A percentile compares a stretch with the other conserved stretches of the same genome.
Conservation (phyloP, 352 stramenopile genomes). For the Thraustochytrium striatum region DNA sequence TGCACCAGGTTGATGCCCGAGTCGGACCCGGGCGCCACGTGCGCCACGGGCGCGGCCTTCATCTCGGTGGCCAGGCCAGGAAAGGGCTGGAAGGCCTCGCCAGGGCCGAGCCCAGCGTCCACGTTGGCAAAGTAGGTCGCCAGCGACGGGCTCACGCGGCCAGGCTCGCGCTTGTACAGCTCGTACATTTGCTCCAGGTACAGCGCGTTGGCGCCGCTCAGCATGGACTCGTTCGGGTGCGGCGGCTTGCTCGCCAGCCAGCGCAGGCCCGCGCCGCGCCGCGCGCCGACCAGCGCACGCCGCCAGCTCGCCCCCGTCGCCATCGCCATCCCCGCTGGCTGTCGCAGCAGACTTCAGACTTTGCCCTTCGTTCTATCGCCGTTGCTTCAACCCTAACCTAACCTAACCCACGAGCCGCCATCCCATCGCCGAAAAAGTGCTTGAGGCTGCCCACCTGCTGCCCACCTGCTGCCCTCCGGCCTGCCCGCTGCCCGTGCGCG, state of each 20-base stretch:
- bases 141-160: slow-evolving; percentile 68
- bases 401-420: neutral
- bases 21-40: neutral
- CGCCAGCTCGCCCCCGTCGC: neutral
- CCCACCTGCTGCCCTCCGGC: neutral
- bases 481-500: neutral
- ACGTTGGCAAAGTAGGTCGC: slow-evolving; percentile 68
- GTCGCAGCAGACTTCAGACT: neutral
- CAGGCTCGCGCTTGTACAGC: slow-evolving; percentile 80
- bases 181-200: slow-evolving; percentile 98
- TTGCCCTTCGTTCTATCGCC: neutral
- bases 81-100: slow-evolving; percentile 57
- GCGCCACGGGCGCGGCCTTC: neutral
- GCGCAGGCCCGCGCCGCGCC: neutral
- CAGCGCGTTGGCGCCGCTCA: slow-evolving; percentile 84
- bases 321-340: neutral
- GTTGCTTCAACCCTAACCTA: neutral
- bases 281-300: neutral
- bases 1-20: slow-evolving; percentile 81
- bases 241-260: slow-evolving; percentile 16
- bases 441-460: neutral
- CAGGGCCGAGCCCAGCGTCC: slow-evolving; percentile 54
- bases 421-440: neutral
- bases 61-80: slow-evolving; percentile 38
- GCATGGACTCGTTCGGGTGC: slow-evolving; percentile 63